A percentile compares a stretch with the other conserved stretches of the same genome.
phyloP scores from a whole-genome alignment of 257 asterid species.

The Ballota nigra region DNA sequence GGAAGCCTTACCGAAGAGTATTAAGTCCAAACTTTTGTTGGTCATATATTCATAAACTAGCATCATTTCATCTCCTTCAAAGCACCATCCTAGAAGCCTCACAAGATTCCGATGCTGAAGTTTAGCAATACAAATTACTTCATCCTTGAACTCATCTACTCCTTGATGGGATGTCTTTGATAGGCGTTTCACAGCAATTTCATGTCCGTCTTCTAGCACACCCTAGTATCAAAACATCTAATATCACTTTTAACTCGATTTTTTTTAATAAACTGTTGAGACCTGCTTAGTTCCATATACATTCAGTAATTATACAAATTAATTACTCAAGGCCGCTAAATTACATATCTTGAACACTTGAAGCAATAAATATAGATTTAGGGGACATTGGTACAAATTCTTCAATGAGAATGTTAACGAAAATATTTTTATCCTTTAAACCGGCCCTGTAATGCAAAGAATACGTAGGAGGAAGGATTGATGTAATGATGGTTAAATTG shows the following conservation, averaged over 20 bases:
- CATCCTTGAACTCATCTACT: background rate
- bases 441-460: no score
- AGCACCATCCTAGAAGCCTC: no score
- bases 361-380: background rate
- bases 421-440: no score
- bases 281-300: background rate
- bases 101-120: no score
- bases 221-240: constrained; percentile 12
- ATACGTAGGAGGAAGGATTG: no score
- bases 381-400: no score
- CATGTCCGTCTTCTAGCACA: constrained; percentile 25
- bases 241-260: background rate
- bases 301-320: background rate
- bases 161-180: constrained; percentile 37
- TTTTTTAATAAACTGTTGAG: background rate
- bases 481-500: no score
- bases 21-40: background rate
- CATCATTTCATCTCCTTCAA: no score
- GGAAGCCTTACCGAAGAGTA: background rate
- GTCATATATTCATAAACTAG: no score
- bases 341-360: background rate
- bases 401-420: no score
- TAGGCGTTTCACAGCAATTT: constrained; percentile 35
- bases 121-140: no score
- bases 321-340: background rate